Percentiles rank a stretch among this genome's conserved stretches.
Conservation (phyloP, 1,284 basidiomycete species). For the Irpex lacteus region DNA sequence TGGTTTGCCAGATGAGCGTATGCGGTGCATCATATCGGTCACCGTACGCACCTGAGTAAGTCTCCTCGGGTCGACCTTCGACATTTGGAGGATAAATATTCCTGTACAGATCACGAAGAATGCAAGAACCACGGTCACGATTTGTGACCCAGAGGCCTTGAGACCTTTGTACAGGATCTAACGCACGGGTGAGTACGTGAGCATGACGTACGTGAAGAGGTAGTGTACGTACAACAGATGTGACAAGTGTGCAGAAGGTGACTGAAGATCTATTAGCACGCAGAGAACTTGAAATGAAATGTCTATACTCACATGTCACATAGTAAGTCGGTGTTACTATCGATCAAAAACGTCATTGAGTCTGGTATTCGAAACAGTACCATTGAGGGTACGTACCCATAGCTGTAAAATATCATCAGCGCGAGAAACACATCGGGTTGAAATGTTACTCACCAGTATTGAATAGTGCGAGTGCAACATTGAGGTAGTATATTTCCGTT, state of each 20-base stretch:
- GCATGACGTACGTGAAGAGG: neutral
- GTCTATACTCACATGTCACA: slow-evolving; percentile 41
- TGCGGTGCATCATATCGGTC: neutral
- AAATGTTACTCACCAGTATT: slow-evolving; percentile 42
- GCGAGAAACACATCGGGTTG: neutral
- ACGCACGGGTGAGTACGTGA: neutral
- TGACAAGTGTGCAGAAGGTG: slow-evolving; percentile 54
- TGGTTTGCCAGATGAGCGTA: neutral
- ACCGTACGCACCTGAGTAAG: slow-evolving; percentile 31
- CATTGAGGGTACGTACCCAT: slow-evolving; percentile 27
- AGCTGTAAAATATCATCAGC: slow-evolving; percentile 18
- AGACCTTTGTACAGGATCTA: slow-evolving; percentile 65
- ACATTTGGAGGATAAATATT: slow-evolving; percentile 67
- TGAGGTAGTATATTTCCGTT: slow-evolving; percentile 65
- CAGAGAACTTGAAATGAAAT: neutral
- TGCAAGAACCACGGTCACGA: slow-evolving; percentile 61
- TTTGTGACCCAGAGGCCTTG: slow-evolving; percentile 47
- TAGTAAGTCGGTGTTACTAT: slow-evolving; percentile 60
- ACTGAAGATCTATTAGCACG: slow-evolving; percentile 25
- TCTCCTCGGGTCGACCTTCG: slow-evolving; percentile 53
- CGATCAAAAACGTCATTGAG: no score
- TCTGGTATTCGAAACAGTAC: slow-evolving; percentile 22
- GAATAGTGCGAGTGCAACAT: slow-evolving; percentile 68
- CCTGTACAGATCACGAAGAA: slow-evolving; percentile 56
- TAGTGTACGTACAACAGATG: slow-evolving; percentile 35